Evolutionary conservation across 179 eudicot species (phyloP).

Genomic region (Camellia oleifera): DNA sequence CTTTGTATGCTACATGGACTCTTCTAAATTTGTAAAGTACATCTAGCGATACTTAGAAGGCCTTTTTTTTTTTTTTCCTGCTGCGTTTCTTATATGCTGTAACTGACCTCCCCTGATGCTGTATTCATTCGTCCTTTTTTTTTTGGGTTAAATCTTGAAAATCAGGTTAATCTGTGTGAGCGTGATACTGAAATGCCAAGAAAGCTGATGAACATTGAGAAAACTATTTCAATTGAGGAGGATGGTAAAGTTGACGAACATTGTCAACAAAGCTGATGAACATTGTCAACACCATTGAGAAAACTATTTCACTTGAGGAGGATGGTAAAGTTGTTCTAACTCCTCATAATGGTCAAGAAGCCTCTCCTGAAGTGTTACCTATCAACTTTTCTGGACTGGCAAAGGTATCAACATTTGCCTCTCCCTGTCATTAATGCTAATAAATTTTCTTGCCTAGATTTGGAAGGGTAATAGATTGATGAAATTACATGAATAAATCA

Average conservation of each 20-base stretch:
- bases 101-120: not conserved
- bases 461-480: not conserved
- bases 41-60: not conserved
- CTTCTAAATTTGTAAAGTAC: too few species aligned
- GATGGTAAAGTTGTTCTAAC: slow-evolving; percentile 64
- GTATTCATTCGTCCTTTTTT: not conserved
- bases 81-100: not conserved
- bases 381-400: slow-evolving; percentile 79
- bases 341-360: slow-evolving; percentile 65
- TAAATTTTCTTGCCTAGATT: not conserved
- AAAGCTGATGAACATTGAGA: slow-evolving; percentile 38
- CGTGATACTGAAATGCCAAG: slow-evolving; percentile 74
- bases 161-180: slow-evolving; percentile 53
- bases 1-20: too few species aligned
- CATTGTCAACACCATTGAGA: slow-evolving; percentile 57
- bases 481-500: not conserved
- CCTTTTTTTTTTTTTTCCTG: not conserved
- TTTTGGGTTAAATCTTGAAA: not conserved
- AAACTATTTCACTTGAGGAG: slow-evolving; percentile 58
- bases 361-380: slow-evolving; percentile 68
- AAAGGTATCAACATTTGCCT: slow-evolving; percentile 41
- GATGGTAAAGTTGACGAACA: too few species aligned
- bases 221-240: too few species aligned
- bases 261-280: too few species aligned
- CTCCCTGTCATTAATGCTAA: not conserved